A percentile compares a stretch with the other conserved stretches of the same genome.
Conservation (phyloP, 768 basidiomycete genomes). For the Lactifluus pinguis region DNA sequence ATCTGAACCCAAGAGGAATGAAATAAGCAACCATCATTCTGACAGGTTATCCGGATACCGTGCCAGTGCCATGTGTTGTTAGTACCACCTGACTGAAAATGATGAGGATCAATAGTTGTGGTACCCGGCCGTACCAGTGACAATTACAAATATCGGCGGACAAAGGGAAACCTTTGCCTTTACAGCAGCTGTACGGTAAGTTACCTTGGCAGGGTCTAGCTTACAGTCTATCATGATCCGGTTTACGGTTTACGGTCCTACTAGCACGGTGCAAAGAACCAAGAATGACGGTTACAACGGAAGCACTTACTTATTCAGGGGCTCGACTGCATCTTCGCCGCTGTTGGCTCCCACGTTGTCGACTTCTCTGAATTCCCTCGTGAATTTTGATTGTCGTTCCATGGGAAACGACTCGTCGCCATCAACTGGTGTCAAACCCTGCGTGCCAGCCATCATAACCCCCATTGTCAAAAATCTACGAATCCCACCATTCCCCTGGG, state of each 20-base stretch:
- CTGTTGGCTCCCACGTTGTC: conserved; percentile 5
- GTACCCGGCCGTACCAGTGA: neutral
- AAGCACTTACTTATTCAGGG: neutral
- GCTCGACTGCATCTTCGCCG: neutral
- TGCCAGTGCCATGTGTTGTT: neutral
- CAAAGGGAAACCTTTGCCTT: too few relatives aligned
- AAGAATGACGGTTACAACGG: neutral
- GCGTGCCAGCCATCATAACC: conserved; percentile 3
- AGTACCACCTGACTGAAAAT: neutral
- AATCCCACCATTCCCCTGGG: neutral
- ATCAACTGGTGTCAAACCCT: neutral
- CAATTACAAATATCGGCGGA: too few relatives aligned
- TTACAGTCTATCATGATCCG: too few relatives aligned
- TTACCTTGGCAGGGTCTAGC: conserved; percentile 1
- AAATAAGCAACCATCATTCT: neutral
- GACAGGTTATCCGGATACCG: neutral
- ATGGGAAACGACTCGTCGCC: conserved; percentile 2
- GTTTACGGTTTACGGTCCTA: neutral
- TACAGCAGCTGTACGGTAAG: too few relatives aligned
- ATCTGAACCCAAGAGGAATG: neutral
- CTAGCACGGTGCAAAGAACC: neutral
- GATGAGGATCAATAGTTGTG: neutral
- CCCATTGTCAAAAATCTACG: neutral
- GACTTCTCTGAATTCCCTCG: neutral
- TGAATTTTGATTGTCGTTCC: neutral